These are phyloP conservation scores for Zymoseptoria crescenta DNA, from an alignment of 2,329 filamentous ascomycete genomes.

Conservation along the genomic window DNA sequence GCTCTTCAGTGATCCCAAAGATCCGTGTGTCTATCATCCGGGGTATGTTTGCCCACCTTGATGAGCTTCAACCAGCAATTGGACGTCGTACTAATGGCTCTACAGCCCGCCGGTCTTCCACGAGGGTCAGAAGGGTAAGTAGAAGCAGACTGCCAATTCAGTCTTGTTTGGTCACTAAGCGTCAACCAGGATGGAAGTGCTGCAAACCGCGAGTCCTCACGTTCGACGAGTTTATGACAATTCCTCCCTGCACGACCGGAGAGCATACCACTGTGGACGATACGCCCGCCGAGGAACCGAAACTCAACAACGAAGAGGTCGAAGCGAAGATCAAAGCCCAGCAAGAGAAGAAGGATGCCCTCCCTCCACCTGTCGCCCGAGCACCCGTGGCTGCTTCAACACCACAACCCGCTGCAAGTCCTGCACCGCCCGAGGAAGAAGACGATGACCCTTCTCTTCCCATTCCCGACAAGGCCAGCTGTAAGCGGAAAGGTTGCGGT, in stretches of 20 bases:
- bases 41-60: conserved; percentile 15
- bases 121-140: conserved; percentile 91
- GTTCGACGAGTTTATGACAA: conserved; percentile 94
- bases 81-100: conserved; percentile 9
- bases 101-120: conserved; percentile 69
- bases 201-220: conserved; percentile 95
- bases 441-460: conserved; percentile 71
- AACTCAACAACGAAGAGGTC: conserved; percentile 23
- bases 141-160: neutral
- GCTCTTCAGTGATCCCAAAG: conserved; percentile 69
- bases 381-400: conserved; percentile 20
- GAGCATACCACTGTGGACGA: conserved; percentile 85
- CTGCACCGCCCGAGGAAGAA: conserved; percentile 65
- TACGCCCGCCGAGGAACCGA: conserved; percentile 38
- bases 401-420: conserved; percentile 35
- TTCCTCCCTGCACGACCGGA: conserved; percentile 85
- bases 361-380: conserved; percentile 22
- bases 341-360: conserved; percentile 19
- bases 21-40: conserved; percentile 80
- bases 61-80: conserved; percentile 7
- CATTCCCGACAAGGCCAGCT: conserved; percentile 66
- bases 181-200: conserved; percentile 80
- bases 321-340: conserved; percentile 27
- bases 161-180: neutral
- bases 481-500: conserved; percentile 70